Evolutionary conservation across 306 rosid genomes (phyloP).

Genomic region (Psophocarpus tetragonolobus): DNA sequence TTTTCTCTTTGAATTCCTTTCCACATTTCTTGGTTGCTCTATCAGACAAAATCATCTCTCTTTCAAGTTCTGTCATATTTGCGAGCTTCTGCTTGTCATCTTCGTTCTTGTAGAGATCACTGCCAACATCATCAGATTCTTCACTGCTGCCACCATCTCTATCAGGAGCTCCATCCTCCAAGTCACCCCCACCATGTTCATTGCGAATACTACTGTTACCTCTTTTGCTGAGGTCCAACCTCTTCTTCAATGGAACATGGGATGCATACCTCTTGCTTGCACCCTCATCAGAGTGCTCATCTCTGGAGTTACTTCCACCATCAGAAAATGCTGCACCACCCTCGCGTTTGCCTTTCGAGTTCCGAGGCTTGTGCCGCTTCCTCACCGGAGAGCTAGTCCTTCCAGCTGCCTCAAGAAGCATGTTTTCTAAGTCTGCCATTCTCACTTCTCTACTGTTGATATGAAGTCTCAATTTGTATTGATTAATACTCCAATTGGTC

Average conservation of each 20-base stretch:
- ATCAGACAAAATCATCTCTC: constrained; percentile 67
- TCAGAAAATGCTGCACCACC: constrained; percentile 42
- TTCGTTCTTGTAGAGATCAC: constrained; percentile 65
- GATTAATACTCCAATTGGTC: not conserved
- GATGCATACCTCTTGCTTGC: constrained; percentile 40
- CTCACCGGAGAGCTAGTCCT: constrained; percentile 43
- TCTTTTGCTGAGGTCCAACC: constrained; percentile 40
- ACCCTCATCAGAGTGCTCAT: constrained; percentile 48
- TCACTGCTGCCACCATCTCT: constrained; percentile 44
- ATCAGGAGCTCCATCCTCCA: constrained; percentile 25
- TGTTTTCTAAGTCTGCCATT: constrained; percentile 68
- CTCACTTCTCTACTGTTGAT: constrained; percentile 2
- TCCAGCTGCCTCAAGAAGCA: constrained; percentile 82
- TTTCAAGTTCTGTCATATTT: constrained; percentile 63
- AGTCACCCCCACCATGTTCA: constrained; percentile 19
- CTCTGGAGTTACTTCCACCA: constrained; percentile 46
- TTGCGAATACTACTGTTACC: not conserved
- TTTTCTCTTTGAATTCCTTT: constrained; percentile 46
- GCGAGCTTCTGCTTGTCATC: constrained; percentile 57
- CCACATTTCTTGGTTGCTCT: constrained; percentile 58
- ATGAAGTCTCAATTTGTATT: not conserved
- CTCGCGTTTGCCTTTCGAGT: constrained; percentile 30
- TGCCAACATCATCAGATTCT: constrained; percentile 62
- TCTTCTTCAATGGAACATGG: constrained; percentile 62
- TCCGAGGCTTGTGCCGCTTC: constrained; percentile 30